Conservation (phyloP, 345 rosid genomes). For the Eutrema yunnanense region DNA sequence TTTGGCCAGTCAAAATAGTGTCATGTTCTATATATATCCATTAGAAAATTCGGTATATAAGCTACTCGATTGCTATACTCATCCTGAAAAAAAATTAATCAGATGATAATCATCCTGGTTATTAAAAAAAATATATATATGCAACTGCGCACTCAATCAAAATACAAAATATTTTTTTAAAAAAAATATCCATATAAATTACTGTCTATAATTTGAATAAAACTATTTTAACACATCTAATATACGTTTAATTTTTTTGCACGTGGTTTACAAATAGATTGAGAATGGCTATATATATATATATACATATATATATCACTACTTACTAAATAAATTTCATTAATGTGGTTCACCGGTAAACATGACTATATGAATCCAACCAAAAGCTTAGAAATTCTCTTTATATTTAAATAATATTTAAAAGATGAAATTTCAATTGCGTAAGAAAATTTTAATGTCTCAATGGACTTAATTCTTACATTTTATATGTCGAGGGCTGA, state of each 20-base stretch:
- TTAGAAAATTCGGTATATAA: too few species aligned
- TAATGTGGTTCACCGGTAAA: neutral
- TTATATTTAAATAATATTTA: too few species aligned
- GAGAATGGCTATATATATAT: neutral
- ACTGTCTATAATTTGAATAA: neutral
- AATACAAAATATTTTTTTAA: too few species aligned
- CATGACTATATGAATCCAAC: neutral
- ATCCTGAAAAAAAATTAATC: too few species aligned
- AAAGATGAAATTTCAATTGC: slow-evolving; percentile 9
- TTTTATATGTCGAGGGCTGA: slow-evolving; percentile 1
- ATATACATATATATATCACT: neutral
- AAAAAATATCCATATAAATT: too few species aligned
- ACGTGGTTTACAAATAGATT: neutral
- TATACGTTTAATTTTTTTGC: neutral
- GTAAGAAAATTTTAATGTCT: neutral
- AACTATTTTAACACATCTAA: neutral
- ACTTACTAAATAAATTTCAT: neutral
- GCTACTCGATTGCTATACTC: too few species aligned
- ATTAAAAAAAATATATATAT: too few species aligned
- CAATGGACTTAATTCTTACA: neutral
- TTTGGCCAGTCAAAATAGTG: too few species aligned
- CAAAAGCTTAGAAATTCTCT: too few species aligned
- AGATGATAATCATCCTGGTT: too few species aligned
- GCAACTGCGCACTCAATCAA: too few species aligned
- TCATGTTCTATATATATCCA: too few species aligned